A percentile compares a stretch with the other conserved stretches of the same genome.
Conservation (phyloP, 148 eudicot genomes). For the Fallopia convolvulus region DNA sequence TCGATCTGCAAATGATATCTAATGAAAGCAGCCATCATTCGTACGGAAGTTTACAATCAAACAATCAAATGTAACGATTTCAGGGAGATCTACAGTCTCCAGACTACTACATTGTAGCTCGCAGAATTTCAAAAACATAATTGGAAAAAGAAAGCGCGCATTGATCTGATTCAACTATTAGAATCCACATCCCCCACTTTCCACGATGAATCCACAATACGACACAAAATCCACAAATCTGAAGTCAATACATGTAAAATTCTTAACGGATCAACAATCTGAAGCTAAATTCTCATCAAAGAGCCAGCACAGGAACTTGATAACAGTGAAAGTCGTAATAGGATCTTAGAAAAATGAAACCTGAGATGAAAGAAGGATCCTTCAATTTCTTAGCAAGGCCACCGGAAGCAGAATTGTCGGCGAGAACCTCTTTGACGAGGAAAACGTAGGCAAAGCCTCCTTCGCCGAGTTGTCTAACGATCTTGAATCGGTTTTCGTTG, state of each 20-base stretch:
- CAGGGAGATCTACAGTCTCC: neutral
- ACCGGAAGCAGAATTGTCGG: constrained; percentile 43
- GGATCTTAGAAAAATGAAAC: constrained; percentile 16
- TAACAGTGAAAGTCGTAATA: neutral
- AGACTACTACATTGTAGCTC: neutral
- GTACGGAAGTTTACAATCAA: neutral
- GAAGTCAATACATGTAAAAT: neutral
- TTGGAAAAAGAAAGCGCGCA: neutral
- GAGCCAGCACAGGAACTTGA: neutral
- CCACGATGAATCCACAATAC: neutral
- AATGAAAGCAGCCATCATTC: constrained; percentile 3
- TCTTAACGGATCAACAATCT: neutral
- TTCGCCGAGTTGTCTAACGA: constrained; percentile 82
- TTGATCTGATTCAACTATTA: neutral
- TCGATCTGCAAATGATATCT: neutral
- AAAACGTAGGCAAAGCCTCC: constrained; percentile 90
- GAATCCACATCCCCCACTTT: neutral
- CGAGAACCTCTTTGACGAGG: constrained; percentile 77
- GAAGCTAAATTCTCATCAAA: constrained; percentile 2
- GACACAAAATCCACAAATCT: neutral
- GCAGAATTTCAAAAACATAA: neutral
- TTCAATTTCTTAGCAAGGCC: constrained; percentile 62
- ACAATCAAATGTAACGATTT: neutral
- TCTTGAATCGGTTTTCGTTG: constrained; percentile 77
- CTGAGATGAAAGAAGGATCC: constrained; percentile 77